Conservation (phyloP, 2,329 filamentous ascomycete species). For the Fusarium sp. region DNA sequence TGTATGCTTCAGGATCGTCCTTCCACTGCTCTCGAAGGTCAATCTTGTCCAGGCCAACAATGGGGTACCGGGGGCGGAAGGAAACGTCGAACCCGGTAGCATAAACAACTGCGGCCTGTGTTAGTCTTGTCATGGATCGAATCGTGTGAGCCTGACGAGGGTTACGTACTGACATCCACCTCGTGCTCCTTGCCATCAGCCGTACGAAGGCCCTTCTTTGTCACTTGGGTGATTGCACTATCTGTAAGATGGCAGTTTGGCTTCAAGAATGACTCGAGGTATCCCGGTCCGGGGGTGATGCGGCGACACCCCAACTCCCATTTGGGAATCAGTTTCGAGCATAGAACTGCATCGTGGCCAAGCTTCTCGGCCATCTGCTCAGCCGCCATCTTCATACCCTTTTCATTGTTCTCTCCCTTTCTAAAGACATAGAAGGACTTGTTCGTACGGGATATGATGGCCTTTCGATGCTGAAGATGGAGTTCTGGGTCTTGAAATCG, state of each 20-base stretch:
- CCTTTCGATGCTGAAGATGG: slow-evolving; percentile 61
- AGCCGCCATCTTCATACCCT: slow-evolving; percentile 34
- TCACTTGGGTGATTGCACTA: slow-evolving; percentile 33
- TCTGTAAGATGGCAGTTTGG: slow-evolving; percentile 36
- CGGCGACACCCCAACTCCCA: slow-evolving; percentile 37
- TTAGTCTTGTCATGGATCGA: neutral
- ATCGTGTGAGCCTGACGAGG: neutral
- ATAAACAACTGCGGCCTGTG: slow-evolving; percentile 54
- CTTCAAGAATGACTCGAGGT: slow-evolving; percentile 33
- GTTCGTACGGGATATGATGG: slow-evolving; percentile 41
- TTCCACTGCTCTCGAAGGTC: slow-evolving; percentile 63
- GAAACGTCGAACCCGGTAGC: slow-evolving; percentile 65
- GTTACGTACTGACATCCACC: slow-evolving; percentile 37
- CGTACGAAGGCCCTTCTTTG: slow-evolving; percentile 29
- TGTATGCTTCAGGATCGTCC: slow-evolving; percentile 44
- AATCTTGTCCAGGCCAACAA: slow-evolving; percentile 58
- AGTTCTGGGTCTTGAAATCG: slow-evolving; percentile 61
- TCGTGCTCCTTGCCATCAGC: slow-evolving; percentile 35
- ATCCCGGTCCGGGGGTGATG: slow-evolving; percentile 36
- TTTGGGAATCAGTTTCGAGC: slow-evolving; percentile 35
- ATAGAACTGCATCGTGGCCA: slow-evolving; percentile 33
- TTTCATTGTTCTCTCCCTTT: slow-evolving; percentile 37
- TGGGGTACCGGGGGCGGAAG: slow-evolving; percentile 60
- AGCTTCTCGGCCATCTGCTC: slow-evolving; percentile 40
- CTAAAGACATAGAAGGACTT: slow-evolving; percentile 50